These are phyloP conservation scores for Citrus mangshanensis DNA, from an alignment of 345 rosid species.

Conservation along the genomic window DNA sequence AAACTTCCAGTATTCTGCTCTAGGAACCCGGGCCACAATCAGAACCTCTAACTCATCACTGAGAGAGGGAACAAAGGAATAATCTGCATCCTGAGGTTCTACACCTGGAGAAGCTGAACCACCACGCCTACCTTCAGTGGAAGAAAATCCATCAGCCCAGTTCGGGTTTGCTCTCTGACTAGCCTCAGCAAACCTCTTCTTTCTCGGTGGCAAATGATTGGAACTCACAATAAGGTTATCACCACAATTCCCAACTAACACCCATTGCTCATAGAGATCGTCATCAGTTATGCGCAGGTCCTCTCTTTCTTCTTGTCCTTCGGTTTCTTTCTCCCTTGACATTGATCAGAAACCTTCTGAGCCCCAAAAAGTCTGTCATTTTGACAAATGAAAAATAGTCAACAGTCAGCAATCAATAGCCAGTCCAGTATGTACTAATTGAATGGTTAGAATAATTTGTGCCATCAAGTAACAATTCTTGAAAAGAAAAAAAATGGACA, in stretches of 20 bases:
- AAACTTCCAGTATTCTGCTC: slow-evolving; percentile 73
- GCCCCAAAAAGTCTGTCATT: slow-evolving; percentile 7
- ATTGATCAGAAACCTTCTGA: slow-evolving; percentile 20
- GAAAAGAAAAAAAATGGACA: background rate
- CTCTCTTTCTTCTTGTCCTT: slow-evolving; percentile 34
- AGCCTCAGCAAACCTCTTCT: slow-evolving; percentile 17
- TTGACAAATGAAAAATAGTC: background rate
- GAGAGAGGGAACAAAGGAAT: slow-evolving; percentile 51
- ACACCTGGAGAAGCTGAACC: slow-evolving; percentile 35
- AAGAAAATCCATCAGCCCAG: slow-evolving; percentile 8
- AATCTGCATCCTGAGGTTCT: slow-evolving; percentile 97
- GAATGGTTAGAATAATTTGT: background rate
- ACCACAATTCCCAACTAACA: slow-evolving; percentile 23
- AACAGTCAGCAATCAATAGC: slow-evolving; percentile 7
- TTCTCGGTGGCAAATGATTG: slow-evolving; percentile 15
- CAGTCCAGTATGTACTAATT: background rate
- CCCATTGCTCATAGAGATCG: slow-evolving; percentile 18
- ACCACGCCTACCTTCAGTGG: slow-evolving; percentile 18
- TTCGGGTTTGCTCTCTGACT: slow-evolving; percentile 3
- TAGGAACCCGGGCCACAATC: slow-evolving; percentile 69
- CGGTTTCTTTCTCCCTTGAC: slow-evolving; percentile 34
- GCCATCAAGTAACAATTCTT: background rate
- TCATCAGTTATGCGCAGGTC: slow-evolving; percentile 1
- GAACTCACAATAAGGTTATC: slow-evolving; percentile 13
- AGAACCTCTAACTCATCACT: slow-evolving; percentile 64